A percentile compares a stretch with the other conserved stretches of the same genome.
Evolutionary conservation across 345 rosid species (phyloP).

Genomic region (Anacardium occidentale): DNA sequence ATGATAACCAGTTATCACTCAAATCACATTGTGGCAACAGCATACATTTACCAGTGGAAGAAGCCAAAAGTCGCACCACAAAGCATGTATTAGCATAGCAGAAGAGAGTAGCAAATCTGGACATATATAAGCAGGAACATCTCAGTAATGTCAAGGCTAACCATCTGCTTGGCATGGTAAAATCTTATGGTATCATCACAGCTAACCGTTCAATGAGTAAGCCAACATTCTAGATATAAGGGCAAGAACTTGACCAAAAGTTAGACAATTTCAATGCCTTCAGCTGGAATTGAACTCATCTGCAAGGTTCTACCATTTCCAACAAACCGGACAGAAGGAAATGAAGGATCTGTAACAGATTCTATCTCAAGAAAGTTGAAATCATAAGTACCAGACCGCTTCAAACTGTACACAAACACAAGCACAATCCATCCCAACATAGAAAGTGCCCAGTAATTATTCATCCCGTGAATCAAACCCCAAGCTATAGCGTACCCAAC

Average conservation of each 20-base stretch:
- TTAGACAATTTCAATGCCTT: conserved; percentile 65
- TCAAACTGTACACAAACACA: conserved; percentile 79
- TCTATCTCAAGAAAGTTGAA: conserved; percentile 80
- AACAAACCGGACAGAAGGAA: conserved; percentile 81
- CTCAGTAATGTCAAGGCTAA: conserved; percentile 7
- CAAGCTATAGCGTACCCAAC: conserved; percentile 95
- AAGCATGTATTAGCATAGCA: conserved; percentile 2
- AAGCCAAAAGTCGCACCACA: conserved; percentile 5
- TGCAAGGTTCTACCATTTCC: conserved; percentile 77
- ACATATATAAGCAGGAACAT: conserved; percentile 1
- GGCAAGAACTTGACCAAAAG: conserved; percentile 2
- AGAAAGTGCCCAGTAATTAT: conserved; percentile 87
- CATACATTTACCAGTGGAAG: conserved; percentile 5
- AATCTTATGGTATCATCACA: not conserved
- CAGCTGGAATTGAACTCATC: conserved; percentile 64
- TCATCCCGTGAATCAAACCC: conserved; percentile 95
- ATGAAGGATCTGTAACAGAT: conserved; percentile 75
- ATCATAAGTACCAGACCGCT: conserved; percentile 84
- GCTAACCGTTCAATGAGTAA: conserved; percentile 1
- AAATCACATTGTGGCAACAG: not conserved
- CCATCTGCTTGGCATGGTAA: not conserved
- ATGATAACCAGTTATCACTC: conserved; percentile 8
- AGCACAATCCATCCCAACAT: conserved; percentile 78
- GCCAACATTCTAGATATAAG: not conserved
- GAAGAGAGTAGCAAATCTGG: not conserved